Percentiles rank a stretch among this genome's conserved stretches.
Conservation (phyloP, 2,329 filamentous ascomycete species). For the Penicillium palitans region DNA sequence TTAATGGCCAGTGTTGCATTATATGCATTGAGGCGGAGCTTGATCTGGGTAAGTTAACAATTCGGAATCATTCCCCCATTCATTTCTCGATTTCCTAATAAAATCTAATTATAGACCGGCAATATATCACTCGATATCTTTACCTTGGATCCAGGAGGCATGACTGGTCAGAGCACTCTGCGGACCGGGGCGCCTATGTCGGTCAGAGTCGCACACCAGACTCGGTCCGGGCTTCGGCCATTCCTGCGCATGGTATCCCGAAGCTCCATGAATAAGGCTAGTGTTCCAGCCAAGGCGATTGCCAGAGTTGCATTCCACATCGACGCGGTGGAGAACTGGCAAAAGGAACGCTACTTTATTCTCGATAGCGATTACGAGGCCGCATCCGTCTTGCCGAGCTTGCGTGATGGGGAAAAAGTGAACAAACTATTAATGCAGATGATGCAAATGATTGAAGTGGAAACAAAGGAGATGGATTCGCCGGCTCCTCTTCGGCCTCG, state of each 20-base stretch:
- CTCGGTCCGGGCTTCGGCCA: slow-evolving; percentile 35
- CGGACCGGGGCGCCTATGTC: slow-evolving; percentile 30
- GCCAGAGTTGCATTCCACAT: slow-evolving; percentile 38
- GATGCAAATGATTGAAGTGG: slow-evolving; percentile 33
- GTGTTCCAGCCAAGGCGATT: slow-evolving; percentile 38
- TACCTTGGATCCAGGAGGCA: slow-evolving; percentile 37
- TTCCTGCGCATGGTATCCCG: slow-evolving; percentile 38
- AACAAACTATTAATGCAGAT: slow-evolving; percentile 31
- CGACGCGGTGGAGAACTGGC: slow-evolving; percentile 31
- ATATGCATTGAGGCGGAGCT: slow-evolving; percentile 40
- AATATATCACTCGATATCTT: slow-evolving; percentile 40
- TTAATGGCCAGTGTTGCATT: slow-evolving; percentile 36
- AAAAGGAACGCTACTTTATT: slow-evolving; percentile 37
- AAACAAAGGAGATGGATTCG: slow-evolving; percentile 31
- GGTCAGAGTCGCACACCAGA: slow-evolving; percentile 34
- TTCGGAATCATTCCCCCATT: not conserved
- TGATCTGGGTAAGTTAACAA: slow-evolving; percentile 33
- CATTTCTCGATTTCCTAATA: slow-evolving; percentile 7
- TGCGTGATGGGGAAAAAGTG: slow-evolving; percentile 33
- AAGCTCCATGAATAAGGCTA: slow-evolving; percentile 37
- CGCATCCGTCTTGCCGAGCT: slow-evolving; percentile 34
- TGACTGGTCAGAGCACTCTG: slow-evolving; percentile 30
- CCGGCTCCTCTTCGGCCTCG: slow-evolving; percentile 29
- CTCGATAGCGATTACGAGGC: slow-evolving; percentile 38
- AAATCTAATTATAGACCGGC: slow-evolving; percentile 27